phyloP scores from a whole-genome alignment of 1,284 basidiomycete genomes.

The Ceratobasidium sp. region DNA sequence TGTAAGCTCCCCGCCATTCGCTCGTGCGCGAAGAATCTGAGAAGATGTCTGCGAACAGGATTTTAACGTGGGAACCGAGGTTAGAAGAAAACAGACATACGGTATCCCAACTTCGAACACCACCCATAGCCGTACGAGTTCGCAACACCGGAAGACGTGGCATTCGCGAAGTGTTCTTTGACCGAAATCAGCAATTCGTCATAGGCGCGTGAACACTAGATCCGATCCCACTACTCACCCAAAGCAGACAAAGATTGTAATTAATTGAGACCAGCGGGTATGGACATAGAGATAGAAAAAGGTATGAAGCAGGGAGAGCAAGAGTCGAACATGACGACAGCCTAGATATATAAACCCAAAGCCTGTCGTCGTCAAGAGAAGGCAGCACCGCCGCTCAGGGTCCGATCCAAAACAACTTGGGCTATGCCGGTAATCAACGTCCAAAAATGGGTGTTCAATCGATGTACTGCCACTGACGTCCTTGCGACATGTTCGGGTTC shows the following conservation, averaged over 20 bases:
- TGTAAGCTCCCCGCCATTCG: not conserved
- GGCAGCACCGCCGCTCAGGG: conserved; percentile 21
- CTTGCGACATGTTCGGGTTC: not conserved
- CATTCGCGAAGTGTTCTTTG: not conserved
- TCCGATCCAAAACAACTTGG: not conserved
- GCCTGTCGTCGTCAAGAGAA: conserved; percentile 13
- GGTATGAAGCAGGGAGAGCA: not conserved
- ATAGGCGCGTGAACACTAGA: not conserved
- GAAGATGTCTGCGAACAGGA: not conserved
- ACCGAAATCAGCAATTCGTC: not conserved
- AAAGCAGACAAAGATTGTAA: not conserved
- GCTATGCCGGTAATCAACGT: conserved; percentile 6
- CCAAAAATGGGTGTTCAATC: not conserved
- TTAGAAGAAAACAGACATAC: too few species aligned
- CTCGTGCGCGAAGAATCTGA: not conserved
- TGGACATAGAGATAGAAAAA: not conserved
- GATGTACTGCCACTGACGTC: conserved; percentile 9
- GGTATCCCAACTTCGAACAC: too few species aligned
- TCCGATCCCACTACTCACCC: not conserved
- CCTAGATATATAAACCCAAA: not conserved
- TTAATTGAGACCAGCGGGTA: not conserved
- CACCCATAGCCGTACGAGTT: not conserved
- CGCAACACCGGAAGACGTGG: not conserved
- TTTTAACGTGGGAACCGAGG: not conserved
- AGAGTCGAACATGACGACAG: not conserved